Conservation (phyloP, 73 alveolate genomes). For the Strombidium stylifer region DNA sequence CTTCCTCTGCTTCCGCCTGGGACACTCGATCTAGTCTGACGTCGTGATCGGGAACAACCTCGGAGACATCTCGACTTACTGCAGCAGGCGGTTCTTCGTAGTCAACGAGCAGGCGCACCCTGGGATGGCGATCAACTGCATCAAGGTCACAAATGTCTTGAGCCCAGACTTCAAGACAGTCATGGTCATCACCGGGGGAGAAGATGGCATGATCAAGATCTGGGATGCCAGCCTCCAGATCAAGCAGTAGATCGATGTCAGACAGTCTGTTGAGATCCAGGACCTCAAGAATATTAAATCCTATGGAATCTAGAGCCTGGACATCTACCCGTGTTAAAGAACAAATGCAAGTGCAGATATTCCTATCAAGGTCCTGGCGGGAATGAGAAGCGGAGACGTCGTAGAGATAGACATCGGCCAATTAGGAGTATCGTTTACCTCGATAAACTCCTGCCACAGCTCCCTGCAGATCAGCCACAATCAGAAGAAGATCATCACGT, state of each 20-base stretch:
- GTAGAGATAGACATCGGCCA: too few relatives aligned
- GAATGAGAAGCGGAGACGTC: constrained; percentile 59
- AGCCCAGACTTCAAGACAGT: constrained; percentile 13
- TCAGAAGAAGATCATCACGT: constrained; percentile 60
- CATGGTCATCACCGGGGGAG: constrained; percentile 91
- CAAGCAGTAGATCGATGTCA: constrained; percentile 41
- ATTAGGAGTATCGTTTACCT: constrained; percentile 43
- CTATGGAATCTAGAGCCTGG: constrained; percentile 51
- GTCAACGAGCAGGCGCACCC: constrained; percentile 87
- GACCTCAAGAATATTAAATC: constrained; percentile 50
- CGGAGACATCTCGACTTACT: constrained; percentile 85
- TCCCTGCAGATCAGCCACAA: constrained; percentile 36
- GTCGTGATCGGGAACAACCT: constrained; percentile 82
- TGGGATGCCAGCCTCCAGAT: constrained; percentile 82
- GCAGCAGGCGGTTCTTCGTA: constrained; percentile 83
- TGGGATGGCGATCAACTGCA: constrained; percentile 87
- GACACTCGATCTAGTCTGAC: constrained; percentile 72
- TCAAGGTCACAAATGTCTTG: constrained; percentile 69
- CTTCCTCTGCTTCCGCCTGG: constrained; percentile 49
- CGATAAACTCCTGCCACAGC: constrained; percentile 42
- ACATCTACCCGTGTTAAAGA: constrained; percentile 53
- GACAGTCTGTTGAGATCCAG: too few relatives aligned
- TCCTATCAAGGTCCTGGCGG: constrained; percentile 53
- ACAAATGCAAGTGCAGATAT: constrained; percentile 39
- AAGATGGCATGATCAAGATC: constrained; percentile 88